Percentiles rank a stretch among this genome's conserved stretches.
phyloP scores from a whole-genome alignment of 2,329 filamentous ascomycete genomes.

The Chlorencoelia australis region DNA sequence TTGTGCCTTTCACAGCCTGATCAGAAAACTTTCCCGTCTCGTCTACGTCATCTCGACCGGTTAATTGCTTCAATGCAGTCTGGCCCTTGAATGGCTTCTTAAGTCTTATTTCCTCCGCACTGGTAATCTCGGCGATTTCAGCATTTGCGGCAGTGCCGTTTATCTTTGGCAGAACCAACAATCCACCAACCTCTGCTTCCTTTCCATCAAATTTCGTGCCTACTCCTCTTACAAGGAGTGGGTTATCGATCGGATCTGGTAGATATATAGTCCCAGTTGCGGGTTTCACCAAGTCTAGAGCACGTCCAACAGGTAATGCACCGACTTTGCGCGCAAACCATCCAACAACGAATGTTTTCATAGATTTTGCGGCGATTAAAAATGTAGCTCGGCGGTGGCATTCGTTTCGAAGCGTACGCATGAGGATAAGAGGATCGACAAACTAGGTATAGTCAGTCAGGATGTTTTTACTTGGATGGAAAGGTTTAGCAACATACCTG shows the following conservation, averaged over 20 bases:
- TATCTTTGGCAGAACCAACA: conserved; percentile 76
- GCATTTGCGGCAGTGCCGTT: conserved; percentile 69
- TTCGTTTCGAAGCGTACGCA: conserved; percentile 77
- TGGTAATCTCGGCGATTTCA: conserved; percentile 72
- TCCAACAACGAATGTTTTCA: conserved; percentile 81
- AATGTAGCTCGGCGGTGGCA: conserved; percentile 83
- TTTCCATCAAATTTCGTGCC: conserved; percentile 71
- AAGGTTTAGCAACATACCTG: conserved; percentile 46
- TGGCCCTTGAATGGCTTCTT: conserved; percentile 80
- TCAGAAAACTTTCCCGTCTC: conserved; percentile 37
- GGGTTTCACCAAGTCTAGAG: conserved; percentile 78
- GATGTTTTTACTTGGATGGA: neutral
- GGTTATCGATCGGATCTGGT: conserved; percentile 76
- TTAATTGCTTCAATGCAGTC: conserved; percentile 69
- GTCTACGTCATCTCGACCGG: conserved; percentile 64
- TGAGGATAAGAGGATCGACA: conserved; percentile 87
- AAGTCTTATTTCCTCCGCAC: conserved; percentile 70
- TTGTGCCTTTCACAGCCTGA: conserved; percentile 9
- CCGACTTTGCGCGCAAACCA: conserved; percentile 76
- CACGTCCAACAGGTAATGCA: conserved; percentile 84
- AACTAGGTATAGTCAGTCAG: conserved; percentile 46
- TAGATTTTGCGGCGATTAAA: conserved; percentile 90
- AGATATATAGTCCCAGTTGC: conserved; percentile 76
- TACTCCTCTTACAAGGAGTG: conserved; percentile 47
- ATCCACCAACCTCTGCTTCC: conserved; percentile 66